Evolutionary conservation across 306 rosid species (phyloP).

Genomic region (Acacia crassicarpa): DNA sequence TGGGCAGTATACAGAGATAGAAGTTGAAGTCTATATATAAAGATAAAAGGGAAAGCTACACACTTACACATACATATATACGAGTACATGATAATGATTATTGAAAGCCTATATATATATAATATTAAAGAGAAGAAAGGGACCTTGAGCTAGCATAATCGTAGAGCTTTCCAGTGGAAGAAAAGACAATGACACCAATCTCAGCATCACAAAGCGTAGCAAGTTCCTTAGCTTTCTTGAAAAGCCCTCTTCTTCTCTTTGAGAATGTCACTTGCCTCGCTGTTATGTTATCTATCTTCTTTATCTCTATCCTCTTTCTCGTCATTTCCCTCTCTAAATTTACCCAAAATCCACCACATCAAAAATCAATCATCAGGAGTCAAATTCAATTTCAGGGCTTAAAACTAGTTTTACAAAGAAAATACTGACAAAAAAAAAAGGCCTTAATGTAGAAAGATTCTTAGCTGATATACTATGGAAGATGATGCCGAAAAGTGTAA

Average conservation of each 20-base stretch:
- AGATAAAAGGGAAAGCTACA: not conserved
- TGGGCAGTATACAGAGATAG: not conserved
- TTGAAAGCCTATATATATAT: not conserved
- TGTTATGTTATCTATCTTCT: conserved; percentile 44
- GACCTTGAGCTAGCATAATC: conserved; percentile 48
- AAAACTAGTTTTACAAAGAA: not conserved
- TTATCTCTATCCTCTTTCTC: conserved; percentile 38
- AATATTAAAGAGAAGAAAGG: not conserved
- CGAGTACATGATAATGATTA: too few species aligned
- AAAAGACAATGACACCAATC: conserved; percentile 41
- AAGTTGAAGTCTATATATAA: not conserved
- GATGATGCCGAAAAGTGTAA: not conserved
- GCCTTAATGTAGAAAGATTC: not conserved
- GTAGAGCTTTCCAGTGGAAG: conserved; percentile 42
- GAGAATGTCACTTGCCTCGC: conserved; percentile 52
- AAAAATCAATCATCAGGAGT: not conserved
- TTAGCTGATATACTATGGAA: not conserved
- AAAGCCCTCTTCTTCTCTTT: conserved; percentile 45
- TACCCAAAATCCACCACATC: not conserved
- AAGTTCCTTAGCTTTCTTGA: conserved; percentile 54
- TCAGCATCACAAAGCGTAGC: conserved; percentile 53
- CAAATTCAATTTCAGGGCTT: not conserved
- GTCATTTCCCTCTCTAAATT: conserved; percentile 23
- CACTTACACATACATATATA: not conserved
- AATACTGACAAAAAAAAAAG: not conserved